Percentiles rank a stretch among this genome's conserved stretches.
Conservation (phyloP, 257 asterid genomes). For the Ballota nigra region DNA sequence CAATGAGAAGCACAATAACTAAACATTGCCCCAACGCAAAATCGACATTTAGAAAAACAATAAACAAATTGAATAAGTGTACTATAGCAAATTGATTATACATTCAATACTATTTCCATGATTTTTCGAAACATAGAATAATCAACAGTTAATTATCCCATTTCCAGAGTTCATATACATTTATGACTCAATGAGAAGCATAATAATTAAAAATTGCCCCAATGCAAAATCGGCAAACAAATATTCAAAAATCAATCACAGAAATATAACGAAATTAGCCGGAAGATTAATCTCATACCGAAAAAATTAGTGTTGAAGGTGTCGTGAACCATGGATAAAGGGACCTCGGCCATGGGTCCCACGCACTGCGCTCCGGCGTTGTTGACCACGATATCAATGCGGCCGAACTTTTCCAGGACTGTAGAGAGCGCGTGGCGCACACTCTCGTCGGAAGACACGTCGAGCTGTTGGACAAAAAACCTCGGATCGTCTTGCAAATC, state of each 20-base stretch:
- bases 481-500: conserved; percentile 60
- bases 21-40: too few relatives aligned
- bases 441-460: conserved; percentile 69
- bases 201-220: too few relatives aligned
- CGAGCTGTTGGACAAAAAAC: conserved; percentile 70
- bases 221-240: not conserved
- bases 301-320: conserved; percentile 84
- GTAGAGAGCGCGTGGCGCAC: conserved; percentile 56
- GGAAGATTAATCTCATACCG: conserved; percentile 37
- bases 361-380: conserved; percentile 91
- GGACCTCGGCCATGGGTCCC: conserved; percentile 90
- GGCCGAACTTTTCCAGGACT: conserved; percentile 66
- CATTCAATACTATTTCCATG: too few relatives aligned
- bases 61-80: not conserved
- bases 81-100: not conserved
- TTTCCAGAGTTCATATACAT: not conserved
- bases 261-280: not conserved
- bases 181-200: not conserved
- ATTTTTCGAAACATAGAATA: not conserved
- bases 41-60: too few relatives aligned
- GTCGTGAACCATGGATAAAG: conserved; percentile 52
- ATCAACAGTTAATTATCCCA: not conserved
- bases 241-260: not conserved
- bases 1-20: not conserved
- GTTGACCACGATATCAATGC: conserved; percentile 76